Conservation (phyloP, 176 grass and related monocot genomes). For the Saccharum spontaneum region DNA sequence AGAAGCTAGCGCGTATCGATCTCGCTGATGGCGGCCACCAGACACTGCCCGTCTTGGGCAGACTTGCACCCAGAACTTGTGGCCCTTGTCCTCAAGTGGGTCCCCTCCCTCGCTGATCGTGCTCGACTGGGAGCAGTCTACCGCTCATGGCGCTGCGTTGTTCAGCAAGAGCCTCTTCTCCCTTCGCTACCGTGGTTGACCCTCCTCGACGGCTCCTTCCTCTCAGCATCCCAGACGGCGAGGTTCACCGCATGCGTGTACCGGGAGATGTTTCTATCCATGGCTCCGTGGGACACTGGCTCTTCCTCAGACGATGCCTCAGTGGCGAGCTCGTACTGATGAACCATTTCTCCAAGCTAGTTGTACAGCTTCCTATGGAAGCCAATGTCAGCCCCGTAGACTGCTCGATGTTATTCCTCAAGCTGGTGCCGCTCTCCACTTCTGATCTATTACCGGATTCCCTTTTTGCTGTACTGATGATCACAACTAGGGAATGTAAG, state of each 20-base stretch:
- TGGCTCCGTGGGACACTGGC: conserved; percentile 2
- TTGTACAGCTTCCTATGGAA: background rate
- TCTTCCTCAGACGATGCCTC: background rate
- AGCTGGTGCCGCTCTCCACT: background rate
- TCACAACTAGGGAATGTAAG: accelerated
- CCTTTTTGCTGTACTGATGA: background rate
- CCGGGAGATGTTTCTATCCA: background rate
- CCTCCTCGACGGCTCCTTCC: background rate
- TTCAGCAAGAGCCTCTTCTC: background rate
- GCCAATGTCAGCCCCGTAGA: background rate
- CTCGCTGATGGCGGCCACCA: background rate
- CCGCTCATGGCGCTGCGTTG: background rate
- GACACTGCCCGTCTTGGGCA: background rate
- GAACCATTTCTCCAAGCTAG: background rate
- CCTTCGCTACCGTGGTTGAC: conserved; percentile 12
- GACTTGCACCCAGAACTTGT: background rate
- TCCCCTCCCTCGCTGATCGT: background rate
- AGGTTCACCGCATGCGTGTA: background rate
- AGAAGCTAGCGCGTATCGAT: background rate
- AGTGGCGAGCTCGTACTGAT: background rate
- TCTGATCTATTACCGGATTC: background rate
- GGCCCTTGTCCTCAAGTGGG: background rate
- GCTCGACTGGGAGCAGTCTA: conserved; percentile 1
- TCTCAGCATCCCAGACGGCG: background rate
- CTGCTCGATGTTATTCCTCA: background rate